Evolutionary conservation across 2,329 filamentous ascomycete species (phyloP).

Genomic region (Arachnomyces sp.): DNA sequence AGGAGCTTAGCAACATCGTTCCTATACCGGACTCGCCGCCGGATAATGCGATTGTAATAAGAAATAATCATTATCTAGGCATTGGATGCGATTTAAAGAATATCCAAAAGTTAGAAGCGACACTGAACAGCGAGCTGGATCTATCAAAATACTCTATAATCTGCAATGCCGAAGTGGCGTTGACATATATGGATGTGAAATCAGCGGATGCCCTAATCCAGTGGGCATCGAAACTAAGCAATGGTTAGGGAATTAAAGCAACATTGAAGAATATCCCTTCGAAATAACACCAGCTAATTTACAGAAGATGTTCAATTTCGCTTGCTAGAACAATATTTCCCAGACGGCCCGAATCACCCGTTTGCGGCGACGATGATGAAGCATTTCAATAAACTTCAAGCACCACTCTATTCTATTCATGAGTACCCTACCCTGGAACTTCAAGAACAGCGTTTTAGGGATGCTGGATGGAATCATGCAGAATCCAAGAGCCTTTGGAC

Average conservation of each 20-base stretch:
- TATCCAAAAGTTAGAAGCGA: conserved; percentile 51
- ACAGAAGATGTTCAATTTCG: conserved; percentile 63
- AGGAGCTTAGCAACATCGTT: conserved; percentile 34
- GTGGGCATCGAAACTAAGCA: conserved; percentile 66
- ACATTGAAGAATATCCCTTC: conserved; percentile 2
- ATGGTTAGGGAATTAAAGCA: conserved; percentile 45
- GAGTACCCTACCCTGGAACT: conserved; percentile 59
- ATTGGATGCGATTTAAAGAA: conserved; percentile 75
- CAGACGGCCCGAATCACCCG: conserved; percentile 67
- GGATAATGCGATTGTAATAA: conserved; percentile 45
- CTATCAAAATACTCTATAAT: conserved; percentile 56
- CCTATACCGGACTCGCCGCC: conserved; percentile 35
- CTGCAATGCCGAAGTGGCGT: conserved; percentile 82
- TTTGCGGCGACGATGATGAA: conserved; percentile 80
- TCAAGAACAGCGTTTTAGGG: conserved; percentile 61
- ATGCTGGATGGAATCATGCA: conserved; percentile 60
- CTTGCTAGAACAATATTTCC: conserved; percentile 77
- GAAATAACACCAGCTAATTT: conserved; percentile 12
- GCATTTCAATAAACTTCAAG: conserved; percentile 74
- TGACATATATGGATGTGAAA: conserved; percentile 77
- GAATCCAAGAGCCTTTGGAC: conserved; percentile 69
- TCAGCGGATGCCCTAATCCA: conserved; percentile 66
- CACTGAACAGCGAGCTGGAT: conserved; percentile 53
- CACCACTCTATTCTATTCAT: conserved; percentile 66
- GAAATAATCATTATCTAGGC: conserved; percentile 65